Conservation (phyloP, 805 yeast genomes). For the Barnettozyma pratensis region DNA sequence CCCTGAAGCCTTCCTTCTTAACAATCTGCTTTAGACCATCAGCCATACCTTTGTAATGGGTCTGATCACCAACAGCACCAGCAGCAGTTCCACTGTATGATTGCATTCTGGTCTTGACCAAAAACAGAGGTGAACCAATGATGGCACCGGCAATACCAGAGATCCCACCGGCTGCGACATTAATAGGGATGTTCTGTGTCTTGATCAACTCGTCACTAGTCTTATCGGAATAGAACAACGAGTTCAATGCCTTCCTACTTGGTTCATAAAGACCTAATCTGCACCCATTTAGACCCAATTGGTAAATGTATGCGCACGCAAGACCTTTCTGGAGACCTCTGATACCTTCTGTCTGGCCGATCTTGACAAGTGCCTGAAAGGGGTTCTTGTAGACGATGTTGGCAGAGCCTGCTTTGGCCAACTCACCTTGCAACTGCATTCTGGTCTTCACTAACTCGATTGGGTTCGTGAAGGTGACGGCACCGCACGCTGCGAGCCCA, state of each 20-base stretch:
- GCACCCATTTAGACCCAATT: constrained; percentile 88
- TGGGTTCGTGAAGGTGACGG: constrained; percentile 95
- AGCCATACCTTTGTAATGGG: constrained; percentile 67
- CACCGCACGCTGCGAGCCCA: constrained; percentile 94
- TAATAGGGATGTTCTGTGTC: constrained; percentile 49
- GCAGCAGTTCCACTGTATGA: constrained; percentile 56
- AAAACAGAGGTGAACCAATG: constrained; percentile 85
- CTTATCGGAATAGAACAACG: constrained; percentile 43
- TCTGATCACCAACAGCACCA: constrained; percentile 82
- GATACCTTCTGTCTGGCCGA: constrained; percentile 77
- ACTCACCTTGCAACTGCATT: constrained; percentile 96
- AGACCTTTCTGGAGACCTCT: constrained; percentile 88
- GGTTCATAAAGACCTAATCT: constrained; percentile 95
- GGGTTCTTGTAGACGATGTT: constrained; percentile 73
- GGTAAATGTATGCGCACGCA: constrained; percentile 84
- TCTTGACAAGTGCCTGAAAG: constrained; percentile 71
- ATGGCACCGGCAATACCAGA: constrained; percentile 90
- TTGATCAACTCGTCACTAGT: constrained; percentile 35
- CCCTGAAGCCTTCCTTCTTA: constrained; percentile 65
- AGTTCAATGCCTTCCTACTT: constrained; percentile 55
- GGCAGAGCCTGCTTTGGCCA: constrained; percentile 39
- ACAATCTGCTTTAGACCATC: constrained; percentile 65
- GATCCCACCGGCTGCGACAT: constrained; percentile 72
- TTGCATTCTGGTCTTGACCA: constrained; percentile 95
- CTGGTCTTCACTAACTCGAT: constrained; percentile 91